Evolutionary conservation across 2,329 filamentous ascomycete species (phyloP).

Genomic region (Clonostachys solani): DNA sequence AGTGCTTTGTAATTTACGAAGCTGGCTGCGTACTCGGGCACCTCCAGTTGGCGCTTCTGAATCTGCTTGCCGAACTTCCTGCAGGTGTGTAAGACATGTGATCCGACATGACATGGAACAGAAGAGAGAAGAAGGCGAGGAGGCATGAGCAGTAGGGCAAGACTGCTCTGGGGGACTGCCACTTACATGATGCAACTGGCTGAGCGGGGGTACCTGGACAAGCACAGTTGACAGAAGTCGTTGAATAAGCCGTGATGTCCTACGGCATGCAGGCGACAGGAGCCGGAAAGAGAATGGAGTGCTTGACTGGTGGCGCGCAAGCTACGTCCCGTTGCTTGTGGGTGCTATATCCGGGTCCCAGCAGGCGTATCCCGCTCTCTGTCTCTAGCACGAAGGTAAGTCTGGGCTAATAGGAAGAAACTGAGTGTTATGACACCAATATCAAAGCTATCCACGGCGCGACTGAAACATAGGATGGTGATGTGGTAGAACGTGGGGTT

Average conservation of each 20-base stretch:
- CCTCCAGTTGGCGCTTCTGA: slow-evolving; percentile 97
- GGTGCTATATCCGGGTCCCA: no score
- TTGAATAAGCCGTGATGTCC: background rate
- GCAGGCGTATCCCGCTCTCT: no score
- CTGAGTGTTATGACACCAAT: no score
- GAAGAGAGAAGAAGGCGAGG: background rate
- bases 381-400: no score
- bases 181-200: background rate
- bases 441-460: no score
- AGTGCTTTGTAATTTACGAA: slow-evolving; percentile 99
- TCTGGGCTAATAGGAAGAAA: no score
- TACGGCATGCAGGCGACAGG: no score
- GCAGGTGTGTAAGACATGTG: background rate
- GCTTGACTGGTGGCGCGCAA: no score
- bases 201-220: background rate
- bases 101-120: background rate
- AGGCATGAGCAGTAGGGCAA: background rate
- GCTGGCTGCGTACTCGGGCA: slow-evolving; percentile 97
- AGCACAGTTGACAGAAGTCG: background rate
- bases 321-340: no score
- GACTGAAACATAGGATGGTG: no score
- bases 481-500: no score
- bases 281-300: no score
- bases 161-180: background rate
- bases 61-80: slow-evolving; percentile 99